Evolutionary conservation across 2,329 filamentous ascomycete species (phyloP), one percentile per base, ranked within the genome.

Genomic region (Monosporascus sp.): DNA sequence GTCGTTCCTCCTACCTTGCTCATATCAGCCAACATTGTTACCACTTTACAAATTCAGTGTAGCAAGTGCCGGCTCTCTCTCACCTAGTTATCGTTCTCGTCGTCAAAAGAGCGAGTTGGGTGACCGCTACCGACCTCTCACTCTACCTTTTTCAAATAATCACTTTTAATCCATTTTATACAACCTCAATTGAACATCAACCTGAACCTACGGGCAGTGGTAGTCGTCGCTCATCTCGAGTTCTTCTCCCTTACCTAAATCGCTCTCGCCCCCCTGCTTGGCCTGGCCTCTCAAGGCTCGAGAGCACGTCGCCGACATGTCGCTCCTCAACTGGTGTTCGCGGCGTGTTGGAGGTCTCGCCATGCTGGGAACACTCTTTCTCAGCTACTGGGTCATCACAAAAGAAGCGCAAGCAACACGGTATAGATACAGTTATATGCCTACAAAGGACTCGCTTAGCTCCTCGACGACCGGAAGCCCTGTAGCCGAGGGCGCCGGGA

Each of bases 341-440:
- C 75, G 75, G 62, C 74, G 81, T 58, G 74, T 72, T 34, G 80
- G 80, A 53, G 81, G 80, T 51, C 62, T 84, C 55, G 80, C 77
- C 58, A 80, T 82, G 72, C 65, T 83, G 25, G 64, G 65, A 39
- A 67, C 81, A 50, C 57, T 79, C 52, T 62, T 61, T 41, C 72
- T 84, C 52, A 77, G 75, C 60, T 82, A 78, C 68, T 82, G 73
- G 71, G 79, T 82, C 44, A 76, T 83, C 56, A 75, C 74, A 17
- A 71, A 69, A 53, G 80, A 83, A 66, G 70, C 74, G 24, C 70
- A 70, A 15, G 65, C 69, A 34, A 68, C 74, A 49, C 68, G 69
- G 47, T 70, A 76, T 63, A 71, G 68, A 62, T 76, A 74, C 67
- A 71, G 72, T 56, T 69, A 71, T 66, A 65, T 70, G 56, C 71